Percentiles rank a stretch among this genome's conserved stretches.
Evolutionary conservation across 1,284 basidiomycete genomes (phyloP).

Genomic region (Phellinidium pouzarii): DNA sequence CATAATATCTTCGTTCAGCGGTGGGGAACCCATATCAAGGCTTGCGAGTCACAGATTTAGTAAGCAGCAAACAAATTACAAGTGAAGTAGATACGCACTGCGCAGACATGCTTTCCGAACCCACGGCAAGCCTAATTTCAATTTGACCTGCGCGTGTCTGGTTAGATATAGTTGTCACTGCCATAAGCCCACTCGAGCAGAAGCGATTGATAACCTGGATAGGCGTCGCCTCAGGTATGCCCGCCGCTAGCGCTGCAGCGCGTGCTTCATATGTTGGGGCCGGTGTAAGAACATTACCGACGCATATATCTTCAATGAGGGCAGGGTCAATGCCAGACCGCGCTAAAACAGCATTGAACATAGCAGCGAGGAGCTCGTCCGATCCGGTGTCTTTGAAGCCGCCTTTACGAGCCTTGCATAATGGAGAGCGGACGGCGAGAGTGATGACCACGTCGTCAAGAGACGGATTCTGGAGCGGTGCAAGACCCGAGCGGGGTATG

Average conservation of each 20-base stretch:
- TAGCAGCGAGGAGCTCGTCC: slow-evolving; percentile 72
- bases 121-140: slow-evolving; percentile 78
- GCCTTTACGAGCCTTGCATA: slow-evolving; percentile 75
- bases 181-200: slow-evolving; percentile 75
- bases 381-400: slow-evolving; percentile 76
- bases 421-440: slow-evolving; percentile 67
- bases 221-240: slow-evolving; percentile 72
- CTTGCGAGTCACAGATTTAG: slow-evolving; percentile 29
- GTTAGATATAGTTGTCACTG: slow-evolving; percentile 70
- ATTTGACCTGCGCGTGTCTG: slow-evolving; percentile 79
- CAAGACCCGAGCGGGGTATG: slow-evolving; percentile 35
- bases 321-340: slow-evolving; percentile 61
- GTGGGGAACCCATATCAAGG: slow-evolving; percentile 57
- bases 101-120: slow-evolving; percentile 79
- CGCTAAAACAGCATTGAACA: slow-evolving; percentile 65
- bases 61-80: slow-evolving; percentile 4
- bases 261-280: slow-evolving; percentile 62
- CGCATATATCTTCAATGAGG: slow-evolving; percentile 71
- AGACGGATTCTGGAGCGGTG: slow-evolving; percentile 46
- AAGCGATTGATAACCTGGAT: slow-evolving; percentile 74
- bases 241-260: slow-evolving; percentile 72
- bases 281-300: slow-evolving; percentile 63
- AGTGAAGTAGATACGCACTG: slow-evolving; percentile 39
- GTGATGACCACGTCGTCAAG: slow-evolving; percentile 77
- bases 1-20: slow-evolving; percentile 53